These are phyloP conservation scores for Erucastrum elatum DNA, from an alignment of 345 rosid genomes.

Conservation along the genomic window DNA sequence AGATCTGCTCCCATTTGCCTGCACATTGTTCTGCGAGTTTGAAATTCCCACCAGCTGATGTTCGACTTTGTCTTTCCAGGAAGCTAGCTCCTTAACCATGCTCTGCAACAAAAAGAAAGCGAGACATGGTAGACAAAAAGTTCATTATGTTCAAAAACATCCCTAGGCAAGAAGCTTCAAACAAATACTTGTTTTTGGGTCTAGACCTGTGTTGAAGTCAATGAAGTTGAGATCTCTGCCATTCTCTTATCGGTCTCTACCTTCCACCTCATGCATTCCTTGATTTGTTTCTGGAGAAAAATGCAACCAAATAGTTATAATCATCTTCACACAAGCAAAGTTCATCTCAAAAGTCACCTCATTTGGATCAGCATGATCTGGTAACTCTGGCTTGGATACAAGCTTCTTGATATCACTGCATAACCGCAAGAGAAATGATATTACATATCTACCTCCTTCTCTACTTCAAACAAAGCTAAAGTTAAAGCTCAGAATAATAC, in stretches of 20 bases:
- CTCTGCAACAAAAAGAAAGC: slow-evolving; percentile 43
- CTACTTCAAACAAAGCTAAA: background rate
- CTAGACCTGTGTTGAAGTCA: slow-evolving; percentile 70
- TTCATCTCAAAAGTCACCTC: slow-evolving; percentile 51
- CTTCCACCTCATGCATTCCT: slow-evolving; percentile 59
- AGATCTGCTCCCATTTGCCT: slow-evolving; percentile 52
- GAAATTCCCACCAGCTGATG: slow-evolving; percentile 66
- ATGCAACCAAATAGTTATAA: slow-evolving; percentile 2
- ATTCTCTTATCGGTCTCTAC: slow-evolving; percentile 58
- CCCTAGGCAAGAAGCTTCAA: background rate
- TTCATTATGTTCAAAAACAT: background rate
- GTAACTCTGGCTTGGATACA: slow-evolving; percentile 50
- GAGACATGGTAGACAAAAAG: slow-evolving; percentile 13
- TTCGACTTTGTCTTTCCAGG: slow-evolving; percentile 71
- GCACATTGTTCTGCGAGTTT: slow-evolving; percentile 52
- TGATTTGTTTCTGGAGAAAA: slow-evolving; percentile 48
- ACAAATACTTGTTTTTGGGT: slow-evolving; percentile 7
- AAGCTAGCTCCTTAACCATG: slow-evolving; percentile 55
- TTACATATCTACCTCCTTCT: background rate
- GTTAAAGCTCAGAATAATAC: slow-evolving; percentile 26
- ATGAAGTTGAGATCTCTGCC: slow-evolving; percentile 61
- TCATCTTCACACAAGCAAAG: slow-evolving; percentile 8
- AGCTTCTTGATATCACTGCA: slow-evolving; percentile 61
- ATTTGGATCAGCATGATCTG: slow-evolving; percentile 45
- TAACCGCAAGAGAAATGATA: slow-evolving; percentile 24